phyloP scores from a whole-genome alignment of 2,329 filamentous ascomycete genomes.

The Drechslerella stenobrocha region DNA sequence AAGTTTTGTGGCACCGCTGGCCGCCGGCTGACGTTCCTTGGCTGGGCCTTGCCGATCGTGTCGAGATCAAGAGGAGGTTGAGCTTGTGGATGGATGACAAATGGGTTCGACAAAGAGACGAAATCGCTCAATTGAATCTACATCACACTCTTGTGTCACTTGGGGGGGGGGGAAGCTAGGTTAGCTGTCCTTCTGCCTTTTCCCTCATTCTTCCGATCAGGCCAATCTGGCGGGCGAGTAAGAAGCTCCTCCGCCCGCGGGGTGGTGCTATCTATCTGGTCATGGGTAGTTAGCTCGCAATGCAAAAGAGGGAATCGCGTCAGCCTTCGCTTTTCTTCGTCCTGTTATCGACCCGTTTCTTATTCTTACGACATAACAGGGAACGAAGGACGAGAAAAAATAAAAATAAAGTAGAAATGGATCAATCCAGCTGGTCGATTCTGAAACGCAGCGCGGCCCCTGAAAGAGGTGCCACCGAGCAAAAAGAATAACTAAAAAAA shows the following conservation, averaged over 20 bases:
- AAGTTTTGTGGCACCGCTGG: slow-evolving; percentile 45
- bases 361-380: neutral
- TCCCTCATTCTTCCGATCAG: slow-evolving; percentile 31
- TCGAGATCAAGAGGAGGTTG: slow-evolving; percentile 3
- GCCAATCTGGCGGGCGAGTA: slow-evolving; percentile 13
- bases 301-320: slow-evolving; percentile 44
- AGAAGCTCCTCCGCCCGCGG: slow-evolving; percentile 25
- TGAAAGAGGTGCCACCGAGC: slow-evolving; percentile 45
- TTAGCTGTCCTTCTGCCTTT: slow-evolving; percentile 27
- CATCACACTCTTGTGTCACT: slow-evolving; percentile 44
- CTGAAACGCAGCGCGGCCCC: slow-evolving; percentile 45
- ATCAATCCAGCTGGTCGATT: slow-evolving; percentile 48
- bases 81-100: slow-evolving; percentile 19
- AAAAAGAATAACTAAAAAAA: too few relatives aligned
- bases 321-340: slow-evolving; percentile 28
- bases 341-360: neutral
- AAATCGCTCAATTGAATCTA: slow-evolving; percentile 38
- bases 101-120: slow-evolving; percentile 19
- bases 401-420: slow-evolving; percentile 10
- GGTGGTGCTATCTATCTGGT: slow-evolving; percentile 8
- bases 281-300: neutral
- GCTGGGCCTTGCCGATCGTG: slow-evolving; percentile 34
- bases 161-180: neutral
- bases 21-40: slow-evolving; percentile 22
- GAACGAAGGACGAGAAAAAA: neutral